Evolutionary conservation across 2,329 filamentous ascomycete species (phyloP).

Genomic region (Elsinoe ampelina): DNA sequence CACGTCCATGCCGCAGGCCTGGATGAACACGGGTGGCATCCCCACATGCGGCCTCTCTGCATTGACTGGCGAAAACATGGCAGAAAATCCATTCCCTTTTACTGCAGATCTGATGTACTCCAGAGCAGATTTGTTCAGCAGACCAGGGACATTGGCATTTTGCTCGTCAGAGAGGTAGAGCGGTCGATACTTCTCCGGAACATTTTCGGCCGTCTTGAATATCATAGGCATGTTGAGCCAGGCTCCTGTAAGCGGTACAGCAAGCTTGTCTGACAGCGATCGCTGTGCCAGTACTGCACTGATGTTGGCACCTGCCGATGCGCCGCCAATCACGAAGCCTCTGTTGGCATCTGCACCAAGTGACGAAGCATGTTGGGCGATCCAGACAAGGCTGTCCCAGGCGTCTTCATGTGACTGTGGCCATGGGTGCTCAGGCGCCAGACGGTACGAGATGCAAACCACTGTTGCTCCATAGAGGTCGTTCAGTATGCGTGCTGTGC

Average conservation of each 20-base stretch:
- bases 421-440: slow-evolving; percentile 41
- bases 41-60: slow-evolving; percentile 24
- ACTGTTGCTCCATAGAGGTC: slow-evolving; percentile 31
- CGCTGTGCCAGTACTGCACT: slow-evolving; percentile 32
- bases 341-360: slow-evolving; percentile 34
- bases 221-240: slow-evolving; percentile 37
- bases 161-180: slow-evolving; percentile 34
- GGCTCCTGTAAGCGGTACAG: slow-evolving; percentile 38
- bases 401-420: slow-evolving; percentile 36
- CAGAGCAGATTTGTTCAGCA: slow-evolving; percentile 22
- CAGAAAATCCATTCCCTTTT: slow-evolving; percentile 15
- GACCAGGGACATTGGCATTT: slow-evolving; percentile 31
- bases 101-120: slow-evolving; percentile 18
- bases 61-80: slow-evolving; percentile 27
- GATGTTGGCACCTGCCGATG: slow-evolving; percentile 39
- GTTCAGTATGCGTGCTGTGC: slow-evolving; percentile 18
- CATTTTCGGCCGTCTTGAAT: slow-evolving; percentile 23
- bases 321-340: slow-evolving; percentile 44
- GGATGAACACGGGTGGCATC: slow-evolving; percentile 41
- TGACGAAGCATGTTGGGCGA: slow-evolving; percentile 31
- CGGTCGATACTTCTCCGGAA: slow-evolving; percentile 33
- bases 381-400: slow-evolving; percentile 40
- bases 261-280: slow-evolving; percentile 33
- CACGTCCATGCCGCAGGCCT: slow-evolving; percentile 43
- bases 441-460: slow-evolving; percentile 37